Base-by-base conservation (phyloP, 2,329 filamentous ascomycete species). In the Ceratocystis diversiconidia region DNA sequence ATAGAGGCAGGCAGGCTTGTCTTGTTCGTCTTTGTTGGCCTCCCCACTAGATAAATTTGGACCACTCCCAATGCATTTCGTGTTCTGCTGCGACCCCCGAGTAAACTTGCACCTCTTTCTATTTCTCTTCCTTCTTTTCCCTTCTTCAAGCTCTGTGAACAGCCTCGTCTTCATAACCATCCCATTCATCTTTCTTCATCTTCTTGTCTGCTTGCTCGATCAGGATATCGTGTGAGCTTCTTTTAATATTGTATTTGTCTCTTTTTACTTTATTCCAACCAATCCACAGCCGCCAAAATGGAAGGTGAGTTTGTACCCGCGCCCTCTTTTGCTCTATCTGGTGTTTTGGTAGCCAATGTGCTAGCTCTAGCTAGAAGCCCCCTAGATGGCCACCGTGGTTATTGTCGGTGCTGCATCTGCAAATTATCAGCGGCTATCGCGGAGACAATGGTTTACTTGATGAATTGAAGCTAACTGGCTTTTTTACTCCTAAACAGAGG, bases 301-400 rank as follows among this genome's bases (percentile, higher is more conserved):
- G 82, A 87, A 80, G 84, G 84, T 87, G 83, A 79, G 82, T 87
- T 83, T 79, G 82, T 77, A 65, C 61, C 48, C 44, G 57, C 63
- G 48, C 36, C 36, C 36, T 41, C 30, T 52, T 32, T 25, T 44
- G 8, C 52, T 57, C 55, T 59, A 59, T 59, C 55, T 36, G 55
- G 55, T 67, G 62, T 62, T 60, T 50, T 66, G 36, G 50, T 63
- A 52, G 55, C 62, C 55, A 48, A n/a, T 59, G 36, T 65, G 44
- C 61, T 65, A 52, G 55, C 32, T 62, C 12, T 50, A 60, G 50
- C 62, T 52, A 32, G 32, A 62, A 22, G 8, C 43, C 22, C 22
- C 61, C 36, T 32, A n/a, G 22, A 36, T 25, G 7, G 6, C 61
- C n/a, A 25, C 43, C 10, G 10, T 28, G 30, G 19, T 52, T 7